phyloP scores from a whole-genome alignment of 2,329 filamentous ascomycete species.

The Bipolaris gigantea region DNA sequence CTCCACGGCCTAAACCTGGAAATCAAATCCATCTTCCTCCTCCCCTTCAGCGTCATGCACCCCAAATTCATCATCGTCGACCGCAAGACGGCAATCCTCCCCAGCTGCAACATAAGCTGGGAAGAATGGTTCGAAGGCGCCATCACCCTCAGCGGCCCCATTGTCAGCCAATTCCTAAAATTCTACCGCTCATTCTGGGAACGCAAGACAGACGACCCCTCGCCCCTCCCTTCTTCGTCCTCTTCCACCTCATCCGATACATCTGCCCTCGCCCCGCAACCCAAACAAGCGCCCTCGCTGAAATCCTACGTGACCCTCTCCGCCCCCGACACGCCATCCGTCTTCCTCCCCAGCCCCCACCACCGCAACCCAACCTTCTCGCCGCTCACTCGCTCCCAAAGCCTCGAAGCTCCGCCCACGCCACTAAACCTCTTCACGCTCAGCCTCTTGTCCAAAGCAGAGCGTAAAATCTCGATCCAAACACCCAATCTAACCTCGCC shows the following conservation, averaged over 20 bases:
- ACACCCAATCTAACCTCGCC: conserved; percentile 77
- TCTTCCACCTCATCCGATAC: not conserved
- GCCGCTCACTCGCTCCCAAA: conserved; percentile 37
- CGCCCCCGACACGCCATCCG: conserved; percentile 50
- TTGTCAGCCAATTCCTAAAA: conserved; percentile 62
- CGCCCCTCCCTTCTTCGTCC: conserved; percentile 2
- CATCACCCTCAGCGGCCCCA: conserved; percentile 64
- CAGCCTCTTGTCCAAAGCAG: conserved; percentile 61
- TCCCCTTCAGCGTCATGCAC: conserved; percentile 84
- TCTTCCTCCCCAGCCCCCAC: conserved; percentile 75
- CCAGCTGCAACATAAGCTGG: conserved; percentile 84
- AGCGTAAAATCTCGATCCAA: conserved; percentile 65
- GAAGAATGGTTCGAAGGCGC: conserved; percentile 85
- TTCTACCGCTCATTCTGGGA: conserved; percentile 75
- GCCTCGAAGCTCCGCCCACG: conserved; percentile 64
- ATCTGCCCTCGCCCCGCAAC: not conserved
- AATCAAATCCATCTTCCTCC: conserved; percentile 77
- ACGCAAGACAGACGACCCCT: conserved; percentile 22
- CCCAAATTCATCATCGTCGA: conserved; percentile 81
- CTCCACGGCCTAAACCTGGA: conserved; percentile 65
- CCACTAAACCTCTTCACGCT: conserved; percentile 69
- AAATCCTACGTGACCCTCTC: conserved; percentile 8
- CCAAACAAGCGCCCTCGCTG: conserved; percentile 1
- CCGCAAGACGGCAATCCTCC: conserved; percentile 65
- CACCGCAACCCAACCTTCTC: conserved; percentile 68